These are phyloP conservation scores for Aspergillus brasiliensis DNA, from an alignment of 2,329 filamentous ascomycete genomes.

Conservation along the genomic window DNA sequence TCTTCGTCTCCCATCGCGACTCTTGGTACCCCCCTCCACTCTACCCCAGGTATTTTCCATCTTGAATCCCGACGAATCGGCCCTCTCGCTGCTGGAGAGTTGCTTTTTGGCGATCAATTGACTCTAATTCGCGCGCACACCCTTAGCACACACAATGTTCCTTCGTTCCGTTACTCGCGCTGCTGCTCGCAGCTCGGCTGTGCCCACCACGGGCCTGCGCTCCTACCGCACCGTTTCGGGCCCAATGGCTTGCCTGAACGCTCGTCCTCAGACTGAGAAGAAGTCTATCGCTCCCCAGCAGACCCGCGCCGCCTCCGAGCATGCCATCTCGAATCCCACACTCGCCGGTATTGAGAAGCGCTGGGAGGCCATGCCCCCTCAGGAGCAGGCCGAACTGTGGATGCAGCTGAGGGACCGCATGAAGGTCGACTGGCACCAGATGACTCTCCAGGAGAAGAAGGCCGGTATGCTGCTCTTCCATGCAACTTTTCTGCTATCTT, in stretches of 20 bases:
- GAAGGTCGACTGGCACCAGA: constrained; percentile 95
- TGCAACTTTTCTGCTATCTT: background rate
- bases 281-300: constrained; percentile 50
- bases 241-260: constrained; percentile 43
- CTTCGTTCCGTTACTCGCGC: constrained; percentile 49
- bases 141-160: constrained; percentile 49
- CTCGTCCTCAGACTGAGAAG: constrained; percentile 35
- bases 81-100: constrained; percentile 21
- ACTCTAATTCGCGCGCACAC: constrained; percentile 30
- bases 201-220: constrained; percentile 38
- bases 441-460: constrained; percentile 98
- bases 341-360: constrained; percentile 98
- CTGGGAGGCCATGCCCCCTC: constrained; percentile 96
- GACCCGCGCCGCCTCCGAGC: constrained; percentile 65
- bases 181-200: constrained; percentile 46
- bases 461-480: constrained; percentile 72
- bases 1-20: constrained; percentile 36
- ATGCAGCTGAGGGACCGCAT: constrained; percentile 98
- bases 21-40: constrained; percentile 34
- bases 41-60: constrained; percentile 23
- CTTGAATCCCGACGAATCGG: constrained; percentile 29
- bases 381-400: constrained; percentile 99
- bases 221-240: constrained; percentile 31
- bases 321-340: constrained; percentile 97
- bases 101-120: constrained; percentile 28